Percentiles rank a stretch among this genome's conserved stretches.
Evolutionary conservation across 2,329 filamentous ascomycete species (phyloP).

Genomic region (Grosmannia clavigera): DNA sequence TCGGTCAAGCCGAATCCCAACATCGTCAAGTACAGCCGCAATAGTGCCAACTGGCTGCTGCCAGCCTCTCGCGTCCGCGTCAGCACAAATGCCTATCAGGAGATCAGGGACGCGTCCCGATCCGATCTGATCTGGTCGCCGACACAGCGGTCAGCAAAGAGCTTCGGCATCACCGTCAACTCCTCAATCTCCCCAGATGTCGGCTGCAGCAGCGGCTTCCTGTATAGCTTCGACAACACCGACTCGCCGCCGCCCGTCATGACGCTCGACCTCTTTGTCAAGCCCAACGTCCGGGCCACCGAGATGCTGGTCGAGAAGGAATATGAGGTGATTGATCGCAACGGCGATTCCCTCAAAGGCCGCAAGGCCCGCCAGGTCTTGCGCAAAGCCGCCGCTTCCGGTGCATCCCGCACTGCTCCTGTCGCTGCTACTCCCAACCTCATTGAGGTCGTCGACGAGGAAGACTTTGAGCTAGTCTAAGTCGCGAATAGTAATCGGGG

Average conservation of each 20-base stretch:
- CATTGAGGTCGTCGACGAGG: constrained; percentile 8
- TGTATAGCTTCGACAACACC: constrained; percentile 31
- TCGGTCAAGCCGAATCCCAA: constrained; percentile 18
- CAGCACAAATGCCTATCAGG: constrained; percentile 5
- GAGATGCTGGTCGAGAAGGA: constrained; percentile 34
- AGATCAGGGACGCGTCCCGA: background rate
- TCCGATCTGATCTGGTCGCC: background rate
- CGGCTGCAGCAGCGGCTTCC: constrained; percentile 11
- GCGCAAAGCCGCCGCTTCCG: constrained; percentile 16
- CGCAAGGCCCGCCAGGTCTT: constrained; percentile 29
- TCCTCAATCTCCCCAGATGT: background rate
- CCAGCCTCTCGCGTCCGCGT: constrained; percentile 19
- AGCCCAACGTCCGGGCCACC: constrained; percentile 24
- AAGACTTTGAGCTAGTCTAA: constrained; percentile 14
- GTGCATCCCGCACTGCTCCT: background rate
- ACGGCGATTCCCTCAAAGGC: constrained; percentile 31
- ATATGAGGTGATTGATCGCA: constrained; percentile 33
- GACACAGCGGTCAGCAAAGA: constrained; percentile 10
- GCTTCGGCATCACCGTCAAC: constrained; percentile 12
- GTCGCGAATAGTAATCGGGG: background rate
- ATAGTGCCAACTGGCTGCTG: constrained; percentile 11
- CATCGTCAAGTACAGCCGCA: constrained; percentile 23
- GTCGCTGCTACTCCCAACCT: background rate
- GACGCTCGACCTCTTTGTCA: constrained; percentile 25
- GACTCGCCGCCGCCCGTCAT: constrained; percentile 26